These are phyloP conservation scores for Hypoxylon sp. DNA, from an alignment of 2,329 filamentous ascomycete species.

Conservation along the genomic window DNA sequence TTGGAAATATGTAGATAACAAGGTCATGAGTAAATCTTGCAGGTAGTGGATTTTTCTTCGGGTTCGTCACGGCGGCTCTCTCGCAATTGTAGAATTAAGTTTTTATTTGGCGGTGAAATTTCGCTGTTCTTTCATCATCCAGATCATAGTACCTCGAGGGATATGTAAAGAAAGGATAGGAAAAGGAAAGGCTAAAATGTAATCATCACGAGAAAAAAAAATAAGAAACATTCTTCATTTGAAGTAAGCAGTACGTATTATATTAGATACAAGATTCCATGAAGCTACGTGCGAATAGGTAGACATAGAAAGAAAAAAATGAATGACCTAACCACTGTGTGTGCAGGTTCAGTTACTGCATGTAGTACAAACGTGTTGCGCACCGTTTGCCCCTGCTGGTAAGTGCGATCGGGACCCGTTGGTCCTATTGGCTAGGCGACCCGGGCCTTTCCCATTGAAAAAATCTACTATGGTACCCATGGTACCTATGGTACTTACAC, in stretches of 20 bases:
- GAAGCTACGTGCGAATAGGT: too few relatives aligned
- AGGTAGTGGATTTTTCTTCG: conserved; percentile 16
- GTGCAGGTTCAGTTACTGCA: too few relatives aligned
- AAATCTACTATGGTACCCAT: too few relatives aligned
- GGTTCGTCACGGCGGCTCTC: conserved; percentile 13
- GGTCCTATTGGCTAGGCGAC: conserved; percentile 28
- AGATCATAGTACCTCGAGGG: conserved; percentile 12
- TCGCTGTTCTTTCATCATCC: conserved; percentile 9
- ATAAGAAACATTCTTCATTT: conserved; percentile 10
- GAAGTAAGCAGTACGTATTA: too few relatives aligned
- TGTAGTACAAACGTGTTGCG: conserved; percentile 23
- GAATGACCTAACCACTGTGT: conserved; percentile 13
- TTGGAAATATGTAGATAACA: conserved; percentile 15
- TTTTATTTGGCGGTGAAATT: conserved; percentile 17
- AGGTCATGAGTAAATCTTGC: conserved; percentile 13
- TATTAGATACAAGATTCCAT: too few relatives aligned
- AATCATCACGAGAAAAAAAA: conserved; percentile 20
- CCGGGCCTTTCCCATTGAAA: conserved; percentile 18
- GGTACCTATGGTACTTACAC: conserved; percentile 12
- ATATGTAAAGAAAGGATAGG: conserved; percentile 17
- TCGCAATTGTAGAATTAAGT: conserved; percentile 3
- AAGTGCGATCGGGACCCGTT: conserved; percentile 25
- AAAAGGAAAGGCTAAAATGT: conserved; percentile 16
- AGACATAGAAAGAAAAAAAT: conserved; percentile 19
- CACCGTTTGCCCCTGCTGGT: conserved; percentile 31